Percentiles rank a stretch among this genome's conserved stretches.
Evolutionary conservation across 345 rosid species (phyloP).

Genomic region (Brassica juncea): DNA sequence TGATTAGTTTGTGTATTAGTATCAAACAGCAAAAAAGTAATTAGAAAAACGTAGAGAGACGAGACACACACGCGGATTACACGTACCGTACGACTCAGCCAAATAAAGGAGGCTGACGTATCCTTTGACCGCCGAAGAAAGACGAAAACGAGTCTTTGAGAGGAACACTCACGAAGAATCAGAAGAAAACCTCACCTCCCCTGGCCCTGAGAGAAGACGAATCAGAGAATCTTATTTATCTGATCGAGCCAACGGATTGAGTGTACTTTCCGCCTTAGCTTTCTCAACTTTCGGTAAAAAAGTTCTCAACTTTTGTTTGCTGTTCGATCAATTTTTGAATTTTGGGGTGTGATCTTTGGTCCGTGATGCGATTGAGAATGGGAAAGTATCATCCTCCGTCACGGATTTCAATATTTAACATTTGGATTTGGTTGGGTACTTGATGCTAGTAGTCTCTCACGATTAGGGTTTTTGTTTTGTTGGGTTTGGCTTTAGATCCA

Average conservation of each 20-base stretch:
- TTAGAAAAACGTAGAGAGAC: neutral
- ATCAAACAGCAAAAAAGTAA: neutral
- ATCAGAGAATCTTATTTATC: neutral
- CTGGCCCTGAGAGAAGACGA: neutral
- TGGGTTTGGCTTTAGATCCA: neutral
- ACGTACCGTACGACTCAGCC: neutral
- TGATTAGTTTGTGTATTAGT: too few relatives aligned
- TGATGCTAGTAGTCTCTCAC: slow-evolving; percentile 5
- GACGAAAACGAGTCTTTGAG: slow-evolving; percentile 20
- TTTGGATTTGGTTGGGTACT: slow-evolving; percentile 4
- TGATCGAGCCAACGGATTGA: slow-evolving; percentile 7
- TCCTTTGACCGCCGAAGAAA: slow-evolving; percentile 34
- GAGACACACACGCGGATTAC: neutral
- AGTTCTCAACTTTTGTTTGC: neutral
- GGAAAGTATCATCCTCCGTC: neutral
- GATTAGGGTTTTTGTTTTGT: neutral
- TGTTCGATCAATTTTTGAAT: neutral
- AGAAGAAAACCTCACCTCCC: neutral
- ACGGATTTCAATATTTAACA: neutral
- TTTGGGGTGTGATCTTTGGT: slow-evolving; percentile 15
- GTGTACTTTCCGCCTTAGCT: neutral
- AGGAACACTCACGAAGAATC: slow-evolving; percentile 17
- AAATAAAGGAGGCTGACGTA: slow-evolving; percentile 9
- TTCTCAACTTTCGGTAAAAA: slow-evolving; percentile 1
- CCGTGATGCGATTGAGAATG: neutral